phyloP scores from a whole-genome alignment of 805 yeast species.

The Ogataea pignaliae region DNA sequence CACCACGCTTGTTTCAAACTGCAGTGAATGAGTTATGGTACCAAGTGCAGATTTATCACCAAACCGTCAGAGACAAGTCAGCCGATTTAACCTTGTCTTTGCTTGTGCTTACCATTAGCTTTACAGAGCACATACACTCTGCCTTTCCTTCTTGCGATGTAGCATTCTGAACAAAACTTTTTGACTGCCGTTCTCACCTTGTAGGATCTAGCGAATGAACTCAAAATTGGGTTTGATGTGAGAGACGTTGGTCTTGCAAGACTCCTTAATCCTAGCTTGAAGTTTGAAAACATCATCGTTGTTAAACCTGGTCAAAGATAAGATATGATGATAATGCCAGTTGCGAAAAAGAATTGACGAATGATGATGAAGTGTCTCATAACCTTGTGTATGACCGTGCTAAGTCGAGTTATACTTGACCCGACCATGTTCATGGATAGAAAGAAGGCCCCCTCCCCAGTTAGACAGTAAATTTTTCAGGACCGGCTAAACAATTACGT shows the following conservation, averaged over 20 bases:
- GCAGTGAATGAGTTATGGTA: background rate
- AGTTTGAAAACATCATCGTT: constrained; percentile 21
- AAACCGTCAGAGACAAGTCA: background rate
- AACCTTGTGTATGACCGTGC: too few relatives aligned
- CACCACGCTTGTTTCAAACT: background rate
- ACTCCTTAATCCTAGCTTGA: constrained; percentile 24
- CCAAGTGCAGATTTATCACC: background rate
- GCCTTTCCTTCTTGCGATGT: constrained; percentile 91
- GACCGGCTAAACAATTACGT: too few relatives aligned
- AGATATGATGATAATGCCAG: too few relatives aligned
- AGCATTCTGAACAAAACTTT: constrained; percentile 89
- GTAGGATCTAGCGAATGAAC: constrained; percentile 55
- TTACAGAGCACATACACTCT: constrained; percentile 91
- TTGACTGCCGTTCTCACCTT: constrained; percentile 91
- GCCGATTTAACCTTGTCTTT: constrained; percentile 65
- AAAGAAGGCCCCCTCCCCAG: too few relatives aligned
- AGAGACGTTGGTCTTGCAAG: constrained; percentile 14
- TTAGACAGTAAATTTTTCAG: too few relatives aligned
- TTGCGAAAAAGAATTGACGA: too few relatives aligned
- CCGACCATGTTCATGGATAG: too few relatives aligned
- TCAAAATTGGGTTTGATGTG: constrained; percentile 10
- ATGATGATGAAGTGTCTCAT: too few relatives aligned
- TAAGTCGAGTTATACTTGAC: too few relatives aligned
- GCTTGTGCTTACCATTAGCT: constrained; percentile 89
- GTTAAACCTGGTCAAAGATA: too few relatives aligned